Evolutionary conservation across 1,284 basidiomycete species (phyloP).

Genomic region (Marasmius sp.): DNA sequence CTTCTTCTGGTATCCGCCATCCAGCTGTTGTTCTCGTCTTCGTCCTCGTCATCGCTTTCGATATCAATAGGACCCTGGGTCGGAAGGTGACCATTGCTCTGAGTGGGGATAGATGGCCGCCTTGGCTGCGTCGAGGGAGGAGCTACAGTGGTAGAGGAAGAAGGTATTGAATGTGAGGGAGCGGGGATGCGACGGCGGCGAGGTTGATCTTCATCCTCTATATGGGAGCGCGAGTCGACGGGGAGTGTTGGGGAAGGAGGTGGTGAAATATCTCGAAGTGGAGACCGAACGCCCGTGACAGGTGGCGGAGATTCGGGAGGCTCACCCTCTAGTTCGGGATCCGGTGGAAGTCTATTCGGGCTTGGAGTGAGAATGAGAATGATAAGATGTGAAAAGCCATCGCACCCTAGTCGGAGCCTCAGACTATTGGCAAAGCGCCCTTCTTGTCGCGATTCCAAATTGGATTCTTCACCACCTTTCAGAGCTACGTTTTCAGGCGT

Average conservation of each 20-base stretch:
- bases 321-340: background rate
- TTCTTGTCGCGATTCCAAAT: constrained; percentile 54
- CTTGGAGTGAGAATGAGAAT: background rate
- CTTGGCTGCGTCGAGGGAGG: constrained; percentile 1
- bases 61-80: constrained; percentile 6
- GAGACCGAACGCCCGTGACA: constrained; percentile 29
- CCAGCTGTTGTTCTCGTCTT: constrained; percentile 16
- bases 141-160: constrained; percentile 1
- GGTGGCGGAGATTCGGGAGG: constrained; percentile 5
- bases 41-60: constrained; percentile 20
- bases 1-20: background rate
- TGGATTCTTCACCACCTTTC: constrained; percentile 57
- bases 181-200: constrained; percentile 28
- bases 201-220: constrained; percentile 47
- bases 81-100: constrained; percentile 8
- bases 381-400: constrained; percentile 8
- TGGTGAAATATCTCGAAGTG: constrained; percentile 43
- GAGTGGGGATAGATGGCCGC: background rate
- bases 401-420: constrained; percentile 60
- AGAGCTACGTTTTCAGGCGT: constrained; percentile 61
- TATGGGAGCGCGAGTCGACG: constrained; percentile 26
- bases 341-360: background rate
- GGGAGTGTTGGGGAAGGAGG: constrained; percentile 30
- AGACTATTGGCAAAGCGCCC: constrained; percentile 56
- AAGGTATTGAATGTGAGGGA: constrained; percentile 4